Evolutionary conservation across 2,329 filamentous ascomycete species (phyloP), one percentile per base, ranked within the genome.

Genomic region (Trichoderma aggressivum): DNA sequence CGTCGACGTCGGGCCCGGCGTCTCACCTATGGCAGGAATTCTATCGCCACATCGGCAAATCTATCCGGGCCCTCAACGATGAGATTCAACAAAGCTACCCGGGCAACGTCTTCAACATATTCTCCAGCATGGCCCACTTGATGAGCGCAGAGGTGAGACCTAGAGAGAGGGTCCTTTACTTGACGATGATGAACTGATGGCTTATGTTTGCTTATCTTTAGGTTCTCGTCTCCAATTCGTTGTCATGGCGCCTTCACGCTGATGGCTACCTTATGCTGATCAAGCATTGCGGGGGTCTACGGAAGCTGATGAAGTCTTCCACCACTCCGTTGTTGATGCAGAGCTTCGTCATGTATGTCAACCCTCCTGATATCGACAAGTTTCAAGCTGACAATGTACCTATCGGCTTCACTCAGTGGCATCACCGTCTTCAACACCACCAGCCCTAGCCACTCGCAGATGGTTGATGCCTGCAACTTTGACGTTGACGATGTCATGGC

Each of bases 391-490:
- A 61, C 24, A 2, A 26, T 21, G n/a, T 39, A 7, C 24, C 10
- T 18, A 5, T 10, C 14, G 10, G 11, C 3, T 24, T 50, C 11
- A 11, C n/a, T 11, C 14, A 71, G 70, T 7, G 56, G 56, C 43
- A 53, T 69, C 7, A 71, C 70, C 12, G 64, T 71, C 7, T 62
- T 71, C 43, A 72, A 72, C 36, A 70, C 70, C 16, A 72, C 70
- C 10, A 72, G 70, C 53, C 66, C 70, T 8, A 47, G 55, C 34
- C 10, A 60, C 24, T 60, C 30, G 10, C 66, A 60, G n/a, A 55
- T 72, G 32, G 36, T 58, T 34, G 60, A 70, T 12, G 67, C 61
- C n/a, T 70, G 65, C 66, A 63, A 72, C 36, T 70, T 70, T 8
- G 30, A 70, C 28, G 47, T 70, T 6, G 59, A 61, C 30, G 66